Evolutionary conservation across 2,329 filamentous ascomycete species (phyloP), one percentile per base, ranked within the genome.

Genomic region (Nigrospora oryzae): DNA sequence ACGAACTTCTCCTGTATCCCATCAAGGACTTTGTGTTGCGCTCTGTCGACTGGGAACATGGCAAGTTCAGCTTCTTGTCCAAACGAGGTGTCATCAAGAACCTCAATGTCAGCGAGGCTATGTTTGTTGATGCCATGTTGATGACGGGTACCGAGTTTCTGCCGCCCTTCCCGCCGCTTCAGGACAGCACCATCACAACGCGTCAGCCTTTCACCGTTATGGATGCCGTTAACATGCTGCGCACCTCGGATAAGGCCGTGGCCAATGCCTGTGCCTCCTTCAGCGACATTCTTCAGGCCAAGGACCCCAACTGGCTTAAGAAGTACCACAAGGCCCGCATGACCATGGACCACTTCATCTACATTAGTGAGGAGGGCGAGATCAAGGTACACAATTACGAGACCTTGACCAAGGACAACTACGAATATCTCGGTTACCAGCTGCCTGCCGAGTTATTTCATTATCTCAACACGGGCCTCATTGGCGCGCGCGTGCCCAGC

Each of bases 391-490:
- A 88, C 55, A 83, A 90, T 54, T 77, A 74, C 44, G 84, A 87
- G 8, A 74, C 80, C 44, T 77, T 89, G 16, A 90, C 93, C 2
- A 77, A 77, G 38, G 90, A 97, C 60, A 83, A 93, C 52, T 87
- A 94, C 59, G 84, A 91, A 57, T 90, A 96, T 59, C 79, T 96
- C 49, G 89, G 89, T n/a, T 79, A 94, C 47, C 85, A 90, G 48
- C 73, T 98, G 5, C 89, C 93, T 0, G 82, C 89, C 36, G 93
- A 98, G 64, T 73, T 97, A 15, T 90, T 91, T 61, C 86, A 89
- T 63, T 97, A 97, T 62, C 74, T 96, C 41, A 89, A 89, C 47
- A 83, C 79, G 42, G 93, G 89, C 32, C 69, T 96, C 37, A 80
- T 97, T 51, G 81, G 87, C 28, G 75, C 89, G 19, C 81, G 87